Percentiles rank a stretch among this genome's conserved stretches.
phyloP scores from a whole-genome alignment of 2,329 filamentous ascomycete species.

The Ophiobolus disseminans region DNA sequence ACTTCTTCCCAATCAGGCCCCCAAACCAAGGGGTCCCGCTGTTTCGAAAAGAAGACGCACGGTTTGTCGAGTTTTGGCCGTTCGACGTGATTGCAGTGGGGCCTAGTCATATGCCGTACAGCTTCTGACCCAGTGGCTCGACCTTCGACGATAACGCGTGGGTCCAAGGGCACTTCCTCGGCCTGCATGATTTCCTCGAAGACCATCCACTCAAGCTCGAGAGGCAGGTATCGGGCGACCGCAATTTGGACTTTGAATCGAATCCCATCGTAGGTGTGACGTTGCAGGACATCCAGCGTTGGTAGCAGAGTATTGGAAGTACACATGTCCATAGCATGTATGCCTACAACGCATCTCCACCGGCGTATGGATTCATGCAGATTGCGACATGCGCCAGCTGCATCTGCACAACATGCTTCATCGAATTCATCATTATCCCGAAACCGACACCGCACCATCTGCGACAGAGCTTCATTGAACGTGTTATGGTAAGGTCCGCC shows the following conservation, averaged over 20 bases:
- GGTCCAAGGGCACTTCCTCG: not conserved
- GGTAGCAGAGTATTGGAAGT: not conserved
- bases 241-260: not conserved
- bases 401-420: not conserved
- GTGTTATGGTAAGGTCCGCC: too few species aligned
- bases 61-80: too few species aligned
- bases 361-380: not conserved
- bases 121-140: too few species aligned
- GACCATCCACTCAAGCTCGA: not conserved
- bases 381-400: not conserved
- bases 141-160: not conserved
- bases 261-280: not conserved
- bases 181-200: not conserved
- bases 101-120: too few species aligned
- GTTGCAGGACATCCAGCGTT: not conserved
- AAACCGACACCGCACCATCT: too few species aligned
- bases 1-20: too few species aligned
- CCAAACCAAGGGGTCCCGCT: too few species aligned
- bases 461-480: too few species aligned
- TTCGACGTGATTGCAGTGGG: too few species aligned
- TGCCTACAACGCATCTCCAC: not conserved
- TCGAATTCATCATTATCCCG: too few species aligned
- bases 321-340: not conserved
- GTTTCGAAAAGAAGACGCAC: too few species aligned
- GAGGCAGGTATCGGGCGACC: not conserved